A percentile compares a stretch with the other conserved stretches of the same genome.
Evolutionary conservation across 352 stramenopile species (phyloP).

Genomic region (Phytophthora lateralis): DNA sequence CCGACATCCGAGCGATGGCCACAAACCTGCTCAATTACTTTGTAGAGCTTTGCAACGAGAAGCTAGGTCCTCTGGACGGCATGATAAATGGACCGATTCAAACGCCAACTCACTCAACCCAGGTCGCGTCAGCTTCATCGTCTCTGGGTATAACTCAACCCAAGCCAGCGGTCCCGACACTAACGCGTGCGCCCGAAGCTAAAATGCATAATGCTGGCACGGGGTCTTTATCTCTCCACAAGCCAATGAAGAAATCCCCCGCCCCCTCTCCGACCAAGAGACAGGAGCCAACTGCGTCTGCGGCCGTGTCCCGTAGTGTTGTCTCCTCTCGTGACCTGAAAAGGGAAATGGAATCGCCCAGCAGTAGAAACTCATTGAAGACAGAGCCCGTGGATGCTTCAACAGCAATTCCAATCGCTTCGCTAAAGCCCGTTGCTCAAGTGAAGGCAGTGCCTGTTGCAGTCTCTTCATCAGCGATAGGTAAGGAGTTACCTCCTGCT

Average conservation of each 20-base stretch:
- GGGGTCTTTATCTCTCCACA: constrained; percentile 22
- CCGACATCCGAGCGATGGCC: constrained; percentile 88
- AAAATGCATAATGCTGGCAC: constrained; percentile 12
- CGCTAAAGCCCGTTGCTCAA: constrained; percentile 11
- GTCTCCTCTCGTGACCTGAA: constrained; percentile 18
- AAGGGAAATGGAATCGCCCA: constrained; percentile 14
- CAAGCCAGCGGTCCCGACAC: constrained; percentile 16
- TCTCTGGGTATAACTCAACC: constrained; percentile 17
- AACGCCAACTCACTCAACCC: constrained; percentile 18
- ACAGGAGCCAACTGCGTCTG: constrained; percentile 10
- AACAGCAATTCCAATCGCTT: constrained; percentile 3
- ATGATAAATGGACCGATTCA: constrained; percentile 27
- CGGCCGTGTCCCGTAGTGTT: constrained; percentile 6
- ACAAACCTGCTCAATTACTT: constrained; percentile 84
- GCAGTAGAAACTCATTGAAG: constrained; percentile 12
- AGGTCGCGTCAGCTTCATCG: constrained; percentile 1
- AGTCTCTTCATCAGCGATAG: constrained; percentile 6
- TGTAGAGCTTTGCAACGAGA: constrained; percentile 72
- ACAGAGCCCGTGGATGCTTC: background rate
- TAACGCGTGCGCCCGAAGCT: constrained; percentile 4
- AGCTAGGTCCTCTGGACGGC: constrained; percentile 49
- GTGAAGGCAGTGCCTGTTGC: constrained; percentile 11
- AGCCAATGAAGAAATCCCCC: constrained; percentile 39
- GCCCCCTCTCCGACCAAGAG: constrained; percentile 30
- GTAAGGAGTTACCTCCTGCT: constrained; percentile 16